Base-by-base conservation (phyloP, 192 early-diverging fungal species). In the Linnemannia elongata region DNA sequence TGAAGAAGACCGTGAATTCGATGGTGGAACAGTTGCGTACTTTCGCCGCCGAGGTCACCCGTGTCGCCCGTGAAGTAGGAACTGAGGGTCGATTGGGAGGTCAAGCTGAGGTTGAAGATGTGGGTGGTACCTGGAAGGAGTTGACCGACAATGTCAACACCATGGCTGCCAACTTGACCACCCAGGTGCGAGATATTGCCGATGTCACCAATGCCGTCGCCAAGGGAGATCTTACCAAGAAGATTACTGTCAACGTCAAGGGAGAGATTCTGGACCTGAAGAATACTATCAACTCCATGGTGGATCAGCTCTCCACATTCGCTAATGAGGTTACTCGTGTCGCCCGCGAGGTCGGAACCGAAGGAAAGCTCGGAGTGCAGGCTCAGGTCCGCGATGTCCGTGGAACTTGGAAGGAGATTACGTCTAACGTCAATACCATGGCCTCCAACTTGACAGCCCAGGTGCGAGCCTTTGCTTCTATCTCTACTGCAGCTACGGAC, bases 381-480 rank as follows among this genome's bases (percentile, higher is more conserved):
- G 96, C 95, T 0, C 90, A 93, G 35, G 96, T 97, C 0, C 78
- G 82, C 6, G 94, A 92, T 78, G 95, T 95, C 0, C 92, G 92
- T 36, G 96, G 96, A 42, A 92, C 91, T 0, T 97, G 96, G 96
- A 93, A 93, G 70, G 96, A 96, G 45, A 82, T 96, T 12, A 96
- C 95, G 1, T 89, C 90, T 38, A 95, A 94, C 78, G 95, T 94
- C 79, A 95, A 95, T 88, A 93, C 89, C 39, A 95, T 95, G 95
- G 95, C 93, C 18, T 75, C 88, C 42, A 96, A 96, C 70, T 83
- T 95, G 79, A 95, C 94, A 15, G 91, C 94, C 35, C 96, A 96
- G 82, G 95, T 96, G 73, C 94, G 96, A 38, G 94, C 95, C 0
- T 97, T 97, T 91, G 95, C 94, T 30, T 92, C 92, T 75, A 97